A percentile compares a stretch with the other conserved stretches of the same genome.
Evolutionary conservation across 345 rosid genomes (phyloP).

Genomic region (Eucalyptus pumila): DNA sequence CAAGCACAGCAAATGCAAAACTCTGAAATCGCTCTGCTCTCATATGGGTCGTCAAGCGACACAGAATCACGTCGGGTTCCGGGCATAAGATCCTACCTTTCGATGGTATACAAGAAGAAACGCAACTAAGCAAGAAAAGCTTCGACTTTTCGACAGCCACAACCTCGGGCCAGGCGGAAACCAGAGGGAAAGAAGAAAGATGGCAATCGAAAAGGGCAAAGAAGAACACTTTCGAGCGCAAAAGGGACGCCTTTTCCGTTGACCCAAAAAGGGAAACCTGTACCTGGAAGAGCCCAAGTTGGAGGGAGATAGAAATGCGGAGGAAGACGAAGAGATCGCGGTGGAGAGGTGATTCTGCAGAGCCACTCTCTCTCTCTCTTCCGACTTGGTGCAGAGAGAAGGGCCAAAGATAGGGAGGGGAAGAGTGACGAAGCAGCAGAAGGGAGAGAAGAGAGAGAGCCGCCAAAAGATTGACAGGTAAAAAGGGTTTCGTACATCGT

Average conservation of each 20-base stretch:
- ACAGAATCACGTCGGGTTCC: not conserved
- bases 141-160: not conserved
- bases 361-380: slow-evolving; percentile 5
- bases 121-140: not conserved
- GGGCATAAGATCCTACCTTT: not conserved
- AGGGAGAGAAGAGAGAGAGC: not conserved
- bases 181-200: not conserved
- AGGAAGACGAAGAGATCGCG: slow-evolving; percentile 35
- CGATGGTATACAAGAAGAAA: not conserved
- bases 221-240: not conserved
- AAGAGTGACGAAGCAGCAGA: not conserved
- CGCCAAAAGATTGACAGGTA: not conserved
- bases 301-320: slow-evolving; percentile 16
- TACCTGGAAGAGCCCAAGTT: slow-evolving; percentile 17
- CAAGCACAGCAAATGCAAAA: not conserved
- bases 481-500: not conserved
- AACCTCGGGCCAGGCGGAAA: not conserved
- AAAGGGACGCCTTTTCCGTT: not conserved
- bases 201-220: not conserved
- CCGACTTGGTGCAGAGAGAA: not conserved
- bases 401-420: not conserved
- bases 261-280: not conserved
- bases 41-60: not conserved
- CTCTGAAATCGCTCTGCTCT: not conserved
- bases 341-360: slow-evolving; percentile 12